Evolutionary conservation across 2,329 filamentous ascomycete species (phyloP).

Genomic region (Aspergillus quadricinctus): DNA sequence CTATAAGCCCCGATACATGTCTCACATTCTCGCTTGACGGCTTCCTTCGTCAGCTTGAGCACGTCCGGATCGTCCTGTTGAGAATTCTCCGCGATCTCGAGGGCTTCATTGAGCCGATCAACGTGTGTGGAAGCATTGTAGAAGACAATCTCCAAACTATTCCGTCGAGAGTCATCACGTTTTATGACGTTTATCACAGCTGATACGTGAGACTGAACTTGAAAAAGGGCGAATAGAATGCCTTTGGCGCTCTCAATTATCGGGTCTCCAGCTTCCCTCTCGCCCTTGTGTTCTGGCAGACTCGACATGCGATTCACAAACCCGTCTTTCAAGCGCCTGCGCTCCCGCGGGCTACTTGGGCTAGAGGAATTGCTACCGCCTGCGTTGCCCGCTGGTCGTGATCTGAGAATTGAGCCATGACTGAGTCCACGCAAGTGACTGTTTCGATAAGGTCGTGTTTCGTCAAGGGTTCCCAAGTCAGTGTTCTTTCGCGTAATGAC

Average conservation of each 20-base stretch:
- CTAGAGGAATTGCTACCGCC: conserved; percentile 40
- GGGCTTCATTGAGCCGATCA: conserved; percentile 52
- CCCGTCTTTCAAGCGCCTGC: conserved; percentile 38
- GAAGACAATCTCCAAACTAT: conserved; percentile 53
- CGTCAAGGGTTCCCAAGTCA: conserved; percentile 51
- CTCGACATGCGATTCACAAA: conserved; percentile 53
- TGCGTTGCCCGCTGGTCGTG: conserved; percentile 29
- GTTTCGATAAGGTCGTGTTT: conserved; percentile 48
- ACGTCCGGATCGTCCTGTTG: conserved; percentile 50
- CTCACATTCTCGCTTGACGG: conserved; percentile 44
- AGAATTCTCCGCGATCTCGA: conserved; percentile 47
- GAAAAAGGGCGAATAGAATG: conserved; percentile 52
- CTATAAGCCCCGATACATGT: conserved; percentile 49
- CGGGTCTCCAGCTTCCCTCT: conserved; percentile 44
- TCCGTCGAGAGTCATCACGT: conserved; percentile 43
- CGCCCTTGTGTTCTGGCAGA: conserved; percentile 52
- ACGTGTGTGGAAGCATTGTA: conserved; percentile 54
- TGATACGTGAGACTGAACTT: conserved; percentile 46
- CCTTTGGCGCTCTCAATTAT: conserved; percentile 54
- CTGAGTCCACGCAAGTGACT: conserved; percentile 56
- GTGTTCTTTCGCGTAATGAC: conserved; percentile 55
- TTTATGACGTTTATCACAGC: conserved; percentile 46
- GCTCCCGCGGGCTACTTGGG: conserved; percentile 42
- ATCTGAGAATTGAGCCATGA: conserved; percentile 50
- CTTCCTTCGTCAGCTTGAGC: conserved; percentile 34